Base-by-base conservation (phyloP, 345 rosid genomes). In the Camelina sativa region DNA sequence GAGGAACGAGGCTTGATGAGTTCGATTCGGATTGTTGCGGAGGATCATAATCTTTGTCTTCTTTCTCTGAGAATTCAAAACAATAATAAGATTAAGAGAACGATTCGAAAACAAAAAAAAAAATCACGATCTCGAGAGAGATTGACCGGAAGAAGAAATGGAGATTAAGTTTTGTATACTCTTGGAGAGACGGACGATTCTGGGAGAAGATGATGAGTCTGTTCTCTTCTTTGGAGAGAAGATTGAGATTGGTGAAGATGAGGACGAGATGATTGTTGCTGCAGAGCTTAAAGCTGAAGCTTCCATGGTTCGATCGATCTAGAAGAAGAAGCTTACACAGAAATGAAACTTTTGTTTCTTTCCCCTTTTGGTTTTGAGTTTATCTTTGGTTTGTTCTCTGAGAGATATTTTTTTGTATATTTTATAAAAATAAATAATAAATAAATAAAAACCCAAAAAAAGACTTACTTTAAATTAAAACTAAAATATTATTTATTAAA, bases 1-100 rank as follows among this genome's bases (percentile, higher is more conserved):
- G 59, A 65, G 90, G 98, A 7, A 90, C 91, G 82, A 88, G 86
- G 79, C 88, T 84, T 1, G 84, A 67, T 65, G 84, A 85, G 20
- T 80, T 74, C 34, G 91, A 72, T 60, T 84, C 88, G 32, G 87
- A 82, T 75, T 75, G 84, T 5, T 79, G 85, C 5, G 79, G 84
- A 83, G 84, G 84, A 83, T 85, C 93, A 38, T 83, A 76, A 25
- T 87, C 88, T 34, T 82, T 75, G 32, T 79, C 87, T 15, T 85
- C 72, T 9, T 85, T 69, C 76, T 83, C 94, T 87, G 74, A 9
- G 74, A 9, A 30, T 47, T 47, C 60, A 11, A 40, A 23, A 48
- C 0, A 4, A 59, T 11, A 25, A 22, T 48, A 1, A 9, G 11
- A 34, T 11, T 12, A 28, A 53, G 15, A 17, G 15, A 40, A 40